A percentile compares a stretch with the other conserved stretches of the same genome.
Conservation (phyloP, 495 filamentous ascomycete species). For the Hamigera avellanea region DNA sequence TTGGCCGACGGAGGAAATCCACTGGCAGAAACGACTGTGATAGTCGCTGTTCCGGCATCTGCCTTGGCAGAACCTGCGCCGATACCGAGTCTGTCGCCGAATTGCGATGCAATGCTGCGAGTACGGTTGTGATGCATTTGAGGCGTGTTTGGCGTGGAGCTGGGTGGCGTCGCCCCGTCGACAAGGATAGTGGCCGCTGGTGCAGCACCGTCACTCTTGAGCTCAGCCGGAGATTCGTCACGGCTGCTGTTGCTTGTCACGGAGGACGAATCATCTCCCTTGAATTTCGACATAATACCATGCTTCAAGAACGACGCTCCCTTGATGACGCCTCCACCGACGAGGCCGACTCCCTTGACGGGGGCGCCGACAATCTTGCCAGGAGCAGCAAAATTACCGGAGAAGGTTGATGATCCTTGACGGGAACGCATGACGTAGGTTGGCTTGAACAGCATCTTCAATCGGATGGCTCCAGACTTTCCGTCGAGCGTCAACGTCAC, state of each 20-base stretch:
- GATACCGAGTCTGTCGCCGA: conserved; percentile 34
- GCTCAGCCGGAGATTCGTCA: conserved; percentile 23
- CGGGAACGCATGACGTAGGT: conserved; percentile 80
- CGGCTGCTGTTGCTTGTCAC: conserved; percentile 17
- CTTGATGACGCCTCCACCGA: conserved; percentile 72
- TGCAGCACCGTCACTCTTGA: conserved; percentile 25
- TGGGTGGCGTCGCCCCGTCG: conserved; percentile 13
- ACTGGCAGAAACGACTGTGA: conserved; percentile 67
- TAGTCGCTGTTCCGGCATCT: conserved; percentile 63
- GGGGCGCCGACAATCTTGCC: conserved; percentile 89
- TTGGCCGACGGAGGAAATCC: conserved; percentile 73
- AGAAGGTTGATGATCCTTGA: conserved; percentile 88
- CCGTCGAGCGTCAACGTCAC: conserved; percentile 70
- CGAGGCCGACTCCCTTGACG: conserved; percentile 76
- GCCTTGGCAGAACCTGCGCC: conserved; percentile 36
- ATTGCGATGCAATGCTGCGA: conserved; percentile 51
- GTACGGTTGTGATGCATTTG: conserved; percentile 48
- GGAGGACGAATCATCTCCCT: conserved; percentile 4
- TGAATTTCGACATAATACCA: conserved; percentile 52
- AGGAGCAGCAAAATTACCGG: conserved; percentile 81
- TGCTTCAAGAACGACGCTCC: conserved; percentile 80
- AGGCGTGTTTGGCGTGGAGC: conserved; percentile 27
- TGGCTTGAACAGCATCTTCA: conserved; percentile 88
- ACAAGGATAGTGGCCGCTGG: conserved; percentile 12
- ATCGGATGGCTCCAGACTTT: conserved; percentile 70